These are phyloP conservation scores for Phialemonium atrogriseum DNA, from an alignment of 2,329 filamentous ascomycete genomes.

Conservation along the genomic window DNA sequence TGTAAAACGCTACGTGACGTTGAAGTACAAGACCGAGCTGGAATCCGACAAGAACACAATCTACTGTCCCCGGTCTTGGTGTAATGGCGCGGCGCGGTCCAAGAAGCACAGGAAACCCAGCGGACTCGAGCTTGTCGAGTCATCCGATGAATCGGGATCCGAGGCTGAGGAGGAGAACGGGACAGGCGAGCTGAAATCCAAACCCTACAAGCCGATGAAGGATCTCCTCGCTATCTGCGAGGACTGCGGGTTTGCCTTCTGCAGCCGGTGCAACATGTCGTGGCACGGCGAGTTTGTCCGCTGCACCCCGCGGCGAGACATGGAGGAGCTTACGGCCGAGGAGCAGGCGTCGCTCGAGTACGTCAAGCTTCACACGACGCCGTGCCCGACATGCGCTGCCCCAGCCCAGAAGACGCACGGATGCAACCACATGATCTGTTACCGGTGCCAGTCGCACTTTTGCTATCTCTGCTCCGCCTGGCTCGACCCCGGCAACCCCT, in stretches of 20 bases:
- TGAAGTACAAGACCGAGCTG: constrained; percentile 88
- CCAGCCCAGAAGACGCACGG: constrained; percentile 86
- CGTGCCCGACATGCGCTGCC: constrained; percentile 79
- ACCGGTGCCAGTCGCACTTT: constrained; percentile 83
- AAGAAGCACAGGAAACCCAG: constrained; percentile 63
- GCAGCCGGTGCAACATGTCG: constrained; percentile 57
- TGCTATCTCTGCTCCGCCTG: constrained; percentile 92
- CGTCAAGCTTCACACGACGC: constrained; percentile 69
- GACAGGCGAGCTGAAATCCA: constrained; percentile 11
- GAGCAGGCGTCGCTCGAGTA: constrained; percentile 85
- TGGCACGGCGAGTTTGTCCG: constrained; percentile 84
- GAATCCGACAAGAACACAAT: constrained; percentile 88
- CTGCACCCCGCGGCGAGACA: constrained; percentile 59
- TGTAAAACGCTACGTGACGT: constrained; percentile 77
- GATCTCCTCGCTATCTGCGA: constrained; percentile 79
- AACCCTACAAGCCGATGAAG: constrained; percentile 29
- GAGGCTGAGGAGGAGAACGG: constrained; percentile 31
- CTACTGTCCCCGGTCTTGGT: constrained; percentile 90
- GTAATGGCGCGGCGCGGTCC: constrained; percentile 76
- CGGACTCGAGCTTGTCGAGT: constrained; percentile 52
- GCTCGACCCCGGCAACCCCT: constrained; percentile 74
- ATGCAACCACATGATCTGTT: constrained; percentile 96
- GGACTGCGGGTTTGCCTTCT: constrained; percentile 86
- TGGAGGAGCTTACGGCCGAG: constrained; percentile 68
- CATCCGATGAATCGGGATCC: constrained; percentile 43